Evolutionary conservation across 768 basidiomycete genomes (phyloP).

Genomic region (Porpolomopsis calyptriformis): DNA sequence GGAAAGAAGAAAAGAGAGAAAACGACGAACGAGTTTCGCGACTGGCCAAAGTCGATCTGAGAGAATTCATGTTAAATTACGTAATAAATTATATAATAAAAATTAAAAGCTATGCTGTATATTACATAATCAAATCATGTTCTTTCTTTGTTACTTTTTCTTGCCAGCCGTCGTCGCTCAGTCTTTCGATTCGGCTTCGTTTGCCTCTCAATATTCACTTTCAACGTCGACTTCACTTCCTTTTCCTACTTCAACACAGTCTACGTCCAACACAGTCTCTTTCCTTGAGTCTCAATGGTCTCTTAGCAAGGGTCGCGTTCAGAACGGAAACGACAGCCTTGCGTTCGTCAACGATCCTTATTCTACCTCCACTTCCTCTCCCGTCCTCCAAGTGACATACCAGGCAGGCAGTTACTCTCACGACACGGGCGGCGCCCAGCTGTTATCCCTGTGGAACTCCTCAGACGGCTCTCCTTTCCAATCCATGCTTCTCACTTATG

Average conservation of each 20-base stretch:
- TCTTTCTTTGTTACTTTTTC: slow-evolving; percentile 9
- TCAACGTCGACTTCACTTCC: slow-evolving; percentile 52
- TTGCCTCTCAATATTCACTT: slow-evolving; percentile 44
- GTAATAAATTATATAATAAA: too few species aligned
- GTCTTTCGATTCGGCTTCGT: slow-evolving; percentile 23
- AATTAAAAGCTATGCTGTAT: too few species aligned
- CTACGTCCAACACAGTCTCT: slow-evolving; percentile 36
- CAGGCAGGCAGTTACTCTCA: slow-evolving; percentile 49
- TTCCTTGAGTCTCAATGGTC: slow-evolving; percentile 50
- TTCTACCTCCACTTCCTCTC: slow-evolving; percentile 27
- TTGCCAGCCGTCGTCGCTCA: slow-evolving; percentile 16
- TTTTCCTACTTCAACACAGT: slow-evolving; percentile 53
- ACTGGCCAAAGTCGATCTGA: slow-evolving; percentile 61
- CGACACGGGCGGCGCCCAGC: slow-evolving; percentile 54
- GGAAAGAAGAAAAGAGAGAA: slow-evolving; percentile 7
- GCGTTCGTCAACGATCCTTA: slow-evolving; percentile 59
- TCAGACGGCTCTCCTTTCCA: slow-evolving; percentile 45
- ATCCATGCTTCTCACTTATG: slow-evolving; percentile 64
- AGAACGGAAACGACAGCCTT: slow-evolving; percentile 44
- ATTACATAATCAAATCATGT: neutral
- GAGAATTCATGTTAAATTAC: too few species aligned
- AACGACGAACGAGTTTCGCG: slow-evolving; percentile 68
- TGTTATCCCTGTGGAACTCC: slow-evolving; percentile 58
- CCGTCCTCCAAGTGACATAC: slow-evolving; percentile 55
- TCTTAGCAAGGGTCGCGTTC: slow-evolving; percentile 48